These are phyloP conservation scores for Mortierella sp. DNA, from an alignment of 371 early-diverging fungal species.

Conservation along the genomic window DNA sequence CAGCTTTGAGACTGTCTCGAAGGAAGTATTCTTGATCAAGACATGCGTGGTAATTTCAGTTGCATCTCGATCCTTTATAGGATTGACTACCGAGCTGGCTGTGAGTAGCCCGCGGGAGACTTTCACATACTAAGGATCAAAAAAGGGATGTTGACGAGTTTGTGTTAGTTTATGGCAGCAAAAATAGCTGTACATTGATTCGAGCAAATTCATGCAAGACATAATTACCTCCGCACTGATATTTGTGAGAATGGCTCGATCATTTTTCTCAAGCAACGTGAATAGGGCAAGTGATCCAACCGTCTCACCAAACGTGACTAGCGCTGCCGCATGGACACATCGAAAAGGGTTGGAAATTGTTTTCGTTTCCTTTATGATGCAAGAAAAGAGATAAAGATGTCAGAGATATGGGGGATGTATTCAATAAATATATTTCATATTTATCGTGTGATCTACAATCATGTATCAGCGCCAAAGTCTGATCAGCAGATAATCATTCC, in stretches of 20 bases:
- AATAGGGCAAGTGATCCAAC: conserved; percentile 67
- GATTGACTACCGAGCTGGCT: conserved; percentile 45
- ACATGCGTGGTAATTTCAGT: conserved; percentile 37
- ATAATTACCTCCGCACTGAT: conserved; percentile 67
- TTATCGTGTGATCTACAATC: conserved; percentile 8
- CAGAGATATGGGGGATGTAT: not conserved
- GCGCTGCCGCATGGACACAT: conserved; percentile 68
- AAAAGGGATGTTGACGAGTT: not conserved
- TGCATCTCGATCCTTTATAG: conserved; percentile 49
- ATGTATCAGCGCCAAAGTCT: not conserved
- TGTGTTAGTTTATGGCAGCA: too few relatives aligned
- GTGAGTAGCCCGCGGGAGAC: conserved; percentile 50
- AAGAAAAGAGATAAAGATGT: too few relatives aligned
- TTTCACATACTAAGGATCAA: conserved; percentile 41
- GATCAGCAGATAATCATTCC: conserved; percentile 13
- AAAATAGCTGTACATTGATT: too few relatives aligned
- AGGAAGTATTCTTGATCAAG: conserved; percentile 51
- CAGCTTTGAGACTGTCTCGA: conserved; percentile 52
- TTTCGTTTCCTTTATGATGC: conserved; percentile 41
- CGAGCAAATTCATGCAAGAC: not conserved
- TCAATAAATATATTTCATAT: too few relatives aligned
- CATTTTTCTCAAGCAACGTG: conserved; percentile 60
- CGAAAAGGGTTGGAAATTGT: conserved; percentile 43
- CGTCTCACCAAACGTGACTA: conserved; percentile 74
- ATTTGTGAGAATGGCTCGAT: conserved; percentile 62